Evolutionary conservation across 352 stramenopile genomes (phyloP).

Genomic region (Globisporangium irregulare): DNA sequence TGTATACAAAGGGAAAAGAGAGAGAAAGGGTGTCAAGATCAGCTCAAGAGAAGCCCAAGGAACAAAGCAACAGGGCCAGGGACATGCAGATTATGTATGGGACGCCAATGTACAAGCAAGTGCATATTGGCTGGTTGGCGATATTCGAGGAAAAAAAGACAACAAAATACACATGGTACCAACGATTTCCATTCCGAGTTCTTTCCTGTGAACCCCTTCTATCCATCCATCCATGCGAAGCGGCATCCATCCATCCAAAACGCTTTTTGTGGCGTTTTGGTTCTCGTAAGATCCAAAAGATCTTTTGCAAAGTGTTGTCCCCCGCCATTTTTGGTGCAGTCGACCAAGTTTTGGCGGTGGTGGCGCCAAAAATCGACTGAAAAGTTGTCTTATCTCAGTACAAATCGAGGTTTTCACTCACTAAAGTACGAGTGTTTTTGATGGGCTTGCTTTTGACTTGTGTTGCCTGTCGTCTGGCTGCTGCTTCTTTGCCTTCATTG

Average conservation of each 20-base stretch:
- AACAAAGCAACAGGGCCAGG: neutral
- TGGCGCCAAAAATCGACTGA: neutral
- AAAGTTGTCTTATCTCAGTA: constrained; percentile 7
- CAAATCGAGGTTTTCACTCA: neutral
- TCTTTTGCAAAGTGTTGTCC: neutral
- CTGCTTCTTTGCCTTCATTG: neutral
- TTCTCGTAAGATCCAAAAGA: neutral
- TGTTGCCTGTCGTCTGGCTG: neutral
- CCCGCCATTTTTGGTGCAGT: constrained; percentile 11
- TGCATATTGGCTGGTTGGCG: neutral
- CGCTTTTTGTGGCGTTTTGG: neutral
- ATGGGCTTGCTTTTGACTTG: neutral
- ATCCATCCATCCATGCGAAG: no score
- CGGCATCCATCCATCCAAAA: no score
- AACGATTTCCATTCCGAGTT: neutral
- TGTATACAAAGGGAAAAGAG: neutral
- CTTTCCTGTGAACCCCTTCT: neutral
- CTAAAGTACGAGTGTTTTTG: neutral
- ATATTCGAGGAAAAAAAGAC: neutral
- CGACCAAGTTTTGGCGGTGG: neutral
- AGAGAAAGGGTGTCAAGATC: neutral
- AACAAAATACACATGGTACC: neutral
- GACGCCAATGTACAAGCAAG: neutral
- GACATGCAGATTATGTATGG: neutral
- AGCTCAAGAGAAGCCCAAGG: neutral